Evolutionary conservation across 176 grass and related monocot species (phyloP).

Genomic region (Lolium perenne): DNA sequence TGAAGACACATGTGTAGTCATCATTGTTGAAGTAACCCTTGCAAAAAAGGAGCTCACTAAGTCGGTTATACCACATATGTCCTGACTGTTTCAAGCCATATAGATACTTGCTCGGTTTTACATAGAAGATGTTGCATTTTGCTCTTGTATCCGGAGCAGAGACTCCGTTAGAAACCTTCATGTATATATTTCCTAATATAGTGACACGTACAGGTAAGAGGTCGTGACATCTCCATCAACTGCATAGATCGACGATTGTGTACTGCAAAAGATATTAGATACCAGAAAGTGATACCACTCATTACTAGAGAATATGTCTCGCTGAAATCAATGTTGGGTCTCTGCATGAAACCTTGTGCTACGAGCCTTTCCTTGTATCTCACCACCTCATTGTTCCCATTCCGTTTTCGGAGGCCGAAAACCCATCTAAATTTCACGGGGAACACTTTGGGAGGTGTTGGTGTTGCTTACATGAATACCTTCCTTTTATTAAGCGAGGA

Average conservation of each 20-base stretch:
- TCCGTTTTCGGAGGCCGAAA: background rate
- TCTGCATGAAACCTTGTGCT: background rate
- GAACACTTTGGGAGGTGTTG: background rate
- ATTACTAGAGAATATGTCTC: background rate
- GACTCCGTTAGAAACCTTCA: too few relatives aligned
- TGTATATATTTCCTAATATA: background rate
- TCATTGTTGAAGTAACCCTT: too few relatives aligned
- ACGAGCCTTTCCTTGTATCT: background rate
- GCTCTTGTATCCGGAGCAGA: too few relatives aligned
- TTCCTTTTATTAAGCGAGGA: background rate
- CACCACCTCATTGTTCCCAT: background rate
- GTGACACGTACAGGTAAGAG: background rate
- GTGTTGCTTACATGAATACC: background rate
- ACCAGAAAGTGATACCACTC: background rate
- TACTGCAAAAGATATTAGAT: background rate
- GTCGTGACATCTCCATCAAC: background rate
- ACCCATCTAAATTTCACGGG: background rate
- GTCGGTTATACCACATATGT: too few relatives aligned
- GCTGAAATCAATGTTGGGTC: background rate
- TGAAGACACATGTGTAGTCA: too few relatives aligned
- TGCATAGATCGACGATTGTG: conserved; percentile 6
- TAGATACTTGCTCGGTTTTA: too few relatives aligned
- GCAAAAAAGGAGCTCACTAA: too few relatives aligned
- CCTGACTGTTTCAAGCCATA: too few relatives aligned
- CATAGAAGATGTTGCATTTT: too few relatives aligned